Evolutionary conservation across 768 basidiomycete genomes (phyloP).

Genomic region (Podaxis rugospora): DNA sequence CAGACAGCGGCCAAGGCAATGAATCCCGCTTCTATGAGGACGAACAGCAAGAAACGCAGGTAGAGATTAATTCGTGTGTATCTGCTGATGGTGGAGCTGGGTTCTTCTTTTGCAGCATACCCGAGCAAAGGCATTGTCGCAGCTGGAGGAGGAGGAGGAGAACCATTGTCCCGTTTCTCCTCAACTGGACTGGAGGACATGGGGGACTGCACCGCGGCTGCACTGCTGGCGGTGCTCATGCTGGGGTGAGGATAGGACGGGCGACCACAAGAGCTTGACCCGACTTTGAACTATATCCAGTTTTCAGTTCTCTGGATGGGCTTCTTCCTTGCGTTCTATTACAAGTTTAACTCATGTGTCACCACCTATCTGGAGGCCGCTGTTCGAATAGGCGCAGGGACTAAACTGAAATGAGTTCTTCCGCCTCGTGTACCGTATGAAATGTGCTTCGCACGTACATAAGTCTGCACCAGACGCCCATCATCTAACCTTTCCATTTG

Average conservation of each 20-base stretch:
- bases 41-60: neutral
- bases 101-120: neutral
- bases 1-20: slow-evolving; percentile 4
- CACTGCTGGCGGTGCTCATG: slow-evolving; percentile 2
- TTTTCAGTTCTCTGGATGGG: neutral
- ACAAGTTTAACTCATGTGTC: neutral
- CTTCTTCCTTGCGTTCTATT: neutral
- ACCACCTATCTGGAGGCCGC: neutral
- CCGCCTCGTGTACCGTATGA: neutral
- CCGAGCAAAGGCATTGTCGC: neutral
- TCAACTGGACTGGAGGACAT: neutral
- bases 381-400: neutral
- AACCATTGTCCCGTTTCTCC: neutral
- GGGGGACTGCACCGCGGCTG: neutral
- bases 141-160: neutral
- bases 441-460: neutral
- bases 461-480: neutral
- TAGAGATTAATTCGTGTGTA: neutral
- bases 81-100: neutral
- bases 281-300: neutral
- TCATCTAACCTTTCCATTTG: neutral
- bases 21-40: neutral
- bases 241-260: neutral
- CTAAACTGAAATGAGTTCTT: neutral
- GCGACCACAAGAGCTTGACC: neutral